Conservation (phyloP, 225 moss, liverwort and hornwort genomes). For the Pseudoscleropodium purum region DNA sequence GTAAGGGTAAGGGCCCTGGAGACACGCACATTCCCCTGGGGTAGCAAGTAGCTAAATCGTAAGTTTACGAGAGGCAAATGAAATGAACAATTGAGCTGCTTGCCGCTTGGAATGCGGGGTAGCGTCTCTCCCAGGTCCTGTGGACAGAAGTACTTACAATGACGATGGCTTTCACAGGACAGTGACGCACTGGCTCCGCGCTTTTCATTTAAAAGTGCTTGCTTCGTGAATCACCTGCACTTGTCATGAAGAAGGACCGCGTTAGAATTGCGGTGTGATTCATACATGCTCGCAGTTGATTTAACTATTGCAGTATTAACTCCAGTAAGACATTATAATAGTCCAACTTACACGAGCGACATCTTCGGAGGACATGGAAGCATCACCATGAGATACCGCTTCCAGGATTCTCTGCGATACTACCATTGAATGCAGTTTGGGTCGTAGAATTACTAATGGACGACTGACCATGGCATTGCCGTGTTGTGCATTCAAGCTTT, state of each 20-base stretch:
- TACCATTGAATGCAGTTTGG: neutral
- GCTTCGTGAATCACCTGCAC: neutral
- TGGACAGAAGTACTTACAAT: neutral
- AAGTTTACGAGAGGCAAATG: neutral
- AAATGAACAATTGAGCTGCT: neutral
- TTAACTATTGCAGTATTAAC: neutral
- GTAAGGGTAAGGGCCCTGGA: neutral
- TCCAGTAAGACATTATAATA: neutral
- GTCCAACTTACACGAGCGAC: neutral
- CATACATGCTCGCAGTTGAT: neutral
- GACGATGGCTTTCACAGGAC: neutral
- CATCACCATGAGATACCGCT: neutral
- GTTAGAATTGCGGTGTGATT: neutral
- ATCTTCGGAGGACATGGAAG: neutral
- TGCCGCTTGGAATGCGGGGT: neutral
- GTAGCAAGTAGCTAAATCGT: neutral
- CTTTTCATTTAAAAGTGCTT: neutral
- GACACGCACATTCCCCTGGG: neutral
- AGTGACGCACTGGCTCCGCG: neutral
- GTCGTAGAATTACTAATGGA: neutral
- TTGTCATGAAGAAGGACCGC: neutral
- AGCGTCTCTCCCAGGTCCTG: neutral
- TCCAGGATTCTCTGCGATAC: neutral
- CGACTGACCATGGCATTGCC: neutral
- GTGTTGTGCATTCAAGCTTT: conserved; percentile 1